phyloP scores from a whole-genome alignment of 805 yeast species.

The Sugiyamaella mastotermitis region DNA sequence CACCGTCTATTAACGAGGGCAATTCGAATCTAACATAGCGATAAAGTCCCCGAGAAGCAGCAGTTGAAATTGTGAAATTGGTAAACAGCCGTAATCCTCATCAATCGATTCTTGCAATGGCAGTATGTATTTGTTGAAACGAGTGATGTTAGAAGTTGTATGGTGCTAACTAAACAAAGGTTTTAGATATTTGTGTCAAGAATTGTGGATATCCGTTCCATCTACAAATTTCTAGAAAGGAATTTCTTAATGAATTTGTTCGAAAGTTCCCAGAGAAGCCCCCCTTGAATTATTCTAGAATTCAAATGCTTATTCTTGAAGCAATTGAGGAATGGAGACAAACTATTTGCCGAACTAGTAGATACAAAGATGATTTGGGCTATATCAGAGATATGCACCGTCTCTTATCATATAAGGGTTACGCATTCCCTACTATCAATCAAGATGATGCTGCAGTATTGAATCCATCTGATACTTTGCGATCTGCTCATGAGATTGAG shows the following conservation, averaged over 20 bases:
- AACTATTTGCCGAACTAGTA: slow-evolving; percentile 83
- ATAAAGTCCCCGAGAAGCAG: slow-evolving; percentile 94
- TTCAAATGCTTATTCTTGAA: slow-evolving; percentile 79
- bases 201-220: slow-evolving; percentile 98
- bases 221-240: slow-evolving; percentile 89
- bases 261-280: slow-evolving; percentile 93
- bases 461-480: slow-evolving; percentile 80
- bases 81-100: slow-evolving; percentile 80
- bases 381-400: slow-evolving; percentile 95
- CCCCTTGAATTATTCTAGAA: slow-evolving; percentile 73
- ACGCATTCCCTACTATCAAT: slow-evolving; percentile 85
- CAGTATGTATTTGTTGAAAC: too few relatives aligned
- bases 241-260: slow-evolving; percentile 88
- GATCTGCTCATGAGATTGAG: slow-evolving; percentile 84
- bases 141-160: background rate
- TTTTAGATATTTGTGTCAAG: slow-evolving; percentile 85
- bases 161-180: too few relatives aligned
- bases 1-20: background rate
- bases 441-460: slow-evolving; percentile 89
- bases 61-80: slow-evolving; percentile 73
- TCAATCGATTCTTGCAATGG: slow-evolving; percentile 75
- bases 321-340: slow-evolving; percentile 97
- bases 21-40: background rate
- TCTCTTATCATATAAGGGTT: slow-evolving; percentile 81
- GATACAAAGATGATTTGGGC: slow-evolving; percentile 86